Conservation (phyloP, 2,329 filamentous ascomycete genomes). For the Sporothrix globosa region DNA sequence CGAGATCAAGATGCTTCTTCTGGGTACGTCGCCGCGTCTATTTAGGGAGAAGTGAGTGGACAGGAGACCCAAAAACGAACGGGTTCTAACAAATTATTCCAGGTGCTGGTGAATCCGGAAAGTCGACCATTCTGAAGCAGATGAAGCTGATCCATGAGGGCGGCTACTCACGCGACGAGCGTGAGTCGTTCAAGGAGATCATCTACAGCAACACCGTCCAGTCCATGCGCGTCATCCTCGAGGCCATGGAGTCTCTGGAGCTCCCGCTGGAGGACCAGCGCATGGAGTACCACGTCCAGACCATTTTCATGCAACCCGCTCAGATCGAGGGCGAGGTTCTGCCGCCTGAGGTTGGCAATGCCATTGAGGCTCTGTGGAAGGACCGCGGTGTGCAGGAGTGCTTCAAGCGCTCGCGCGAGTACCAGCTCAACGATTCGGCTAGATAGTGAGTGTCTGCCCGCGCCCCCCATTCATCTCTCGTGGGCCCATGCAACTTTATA, state of each 20-base stretch:
- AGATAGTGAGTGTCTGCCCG: conserved; percentile 69
- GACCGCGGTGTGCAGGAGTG: conserved; percentile 91
- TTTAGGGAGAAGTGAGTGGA: not conserved
- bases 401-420: conserved; percentile 93
- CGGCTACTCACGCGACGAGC: conserved; percentile 90
- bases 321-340: conserved; percentile 95
- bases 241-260: conserved; percentile 70
- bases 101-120: conserved; percentile 98
- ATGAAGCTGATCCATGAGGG: conserved; percentile 99
- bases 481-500: not conserved
- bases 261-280: conserved; percentile 87
- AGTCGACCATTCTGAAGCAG: conserved; percentile 92
- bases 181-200: conserved; percentile 71
- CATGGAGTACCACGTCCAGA: conserved; percentile 96
- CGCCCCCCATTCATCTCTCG: conserved; percentile 4
- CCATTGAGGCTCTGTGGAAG: conserved; percentile 91
- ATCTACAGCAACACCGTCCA: conserved; percentile 73
- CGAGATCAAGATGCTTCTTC: conserved; percentile 99
- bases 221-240: conserved; percentile 70
- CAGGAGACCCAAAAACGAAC: conserved; percentile 1
- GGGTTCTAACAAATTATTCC: conserved; percentile 25
- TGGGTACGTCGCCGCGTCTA: conserved; percentile 66
- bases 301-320: conserved; percentile 96
- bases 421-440: conserved; percentile 94
- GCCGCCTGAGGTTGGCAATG: conserved; percentile 90